These are phyloP conservation scores for Ophiorrhiza pumila DNA, from an alignment of 257 asterid genomes.

Conservation along the genomic window DNA sequence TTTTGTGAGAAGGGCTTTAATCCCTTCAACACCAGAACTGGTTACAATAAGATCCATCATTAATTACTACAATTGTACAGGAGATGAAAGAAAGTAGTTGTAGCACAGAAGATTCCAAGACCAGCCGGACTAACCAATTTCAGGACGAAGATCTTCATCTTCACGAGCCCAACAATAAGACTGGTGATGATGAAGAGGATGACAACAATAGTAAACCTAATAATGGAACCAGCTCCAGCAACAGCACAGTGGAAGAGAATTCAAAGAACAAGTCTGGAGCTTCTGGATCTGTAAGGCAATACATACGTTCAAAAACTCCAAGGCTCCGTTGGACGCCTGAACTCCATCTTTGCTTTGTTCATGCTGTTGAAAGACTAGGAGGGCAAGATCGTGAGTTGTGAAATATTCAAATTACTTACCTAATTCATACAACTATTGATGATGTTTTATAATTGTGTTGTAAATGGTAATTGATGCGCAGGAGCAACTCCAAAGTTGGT, in stretches of 20 bases:
- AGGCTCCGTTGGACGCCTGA: constrained; percentile 92
- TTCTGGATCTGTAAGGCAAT: constrained; percentile 76
- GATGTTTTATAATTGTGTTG: not conserved
- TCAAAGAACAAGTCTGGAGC: constrained; percentile 38
- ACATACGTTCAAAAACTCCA: constrained; percentile 74
- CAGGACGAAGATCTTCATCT: constrained; percentile 23
- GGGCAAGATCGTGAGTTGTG: constrained; percentile 80
- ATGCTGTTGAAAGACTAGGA: constrained; percentile 80
- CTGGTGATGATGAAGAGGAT: constrained; percentile 6
- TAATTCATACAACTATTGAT: constrained; percentile 3
- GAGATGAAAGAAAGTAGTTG: constrained; percentile 25
- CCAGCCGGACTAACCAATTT: constrained; percentile 25
- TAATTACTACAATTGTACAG: not conserved
- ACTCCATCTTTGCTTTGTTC: constrained; percentile 81
- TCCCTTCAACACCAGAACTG: not conserved
- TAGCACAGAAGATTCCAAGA: constrained; percentile 41
- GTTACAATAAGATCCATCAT: not conserved
- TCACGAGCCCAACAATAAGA: not conserved
- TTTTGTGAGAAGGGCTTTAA: not conserved
- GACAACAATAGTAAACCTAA: constrained; percentile 17
- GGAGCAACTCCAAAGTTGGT: constrained; percentile 97
- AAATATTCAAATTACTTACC: not conserved
- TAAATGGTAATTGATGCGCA: constrained; percentile 24
- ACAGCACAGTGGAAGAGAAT: constrained; percentile 83
- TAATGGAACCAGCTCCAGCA: constrained; percentile 60